phyloP scores from a whole-genome alignment of 441 rosid species.

The Oxalis stricta region DNA sequence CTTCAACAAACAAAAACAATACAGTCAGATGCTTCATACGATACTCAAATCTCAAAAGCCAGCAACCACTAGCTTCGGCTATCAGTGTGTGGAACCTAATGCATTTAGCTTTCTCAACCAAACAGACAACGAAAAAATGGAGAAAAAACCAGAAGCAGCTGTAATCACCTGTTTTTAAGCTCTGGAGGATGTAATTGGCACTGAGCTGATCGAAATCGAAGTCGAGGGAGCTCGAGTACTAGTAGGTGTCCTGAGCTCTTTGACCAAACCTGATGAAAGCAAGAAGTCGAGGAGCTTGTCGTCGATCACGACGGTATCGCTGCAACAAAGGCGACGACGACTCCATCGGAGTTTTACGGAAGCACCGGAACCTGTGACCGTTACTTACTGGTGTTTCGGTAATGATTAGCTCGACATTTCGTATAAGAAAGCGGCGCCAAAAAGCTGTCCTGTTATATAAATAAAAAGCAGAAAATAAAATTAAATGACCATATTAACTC shows the following conservation, averaged over 20 bases:
- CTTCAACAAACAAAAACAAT: too few relatives aligned
- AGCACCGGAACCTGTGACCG: background rate
- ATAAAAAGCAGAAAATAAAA: too few relatives aligned
- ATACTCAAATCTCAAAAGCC: too few relatives aligned
- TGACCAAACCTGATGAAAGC: conserved; percentile 46
- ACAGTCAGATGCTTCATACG: too few relatives aligned
- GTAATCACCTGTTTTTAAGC: conserved; percentile 55
- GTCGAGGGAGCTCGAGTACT: conserved; percentile 24
- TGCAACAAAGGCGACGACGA: conserved; percentile 26
- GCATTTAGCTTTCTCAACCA: conserved; percentile 3
- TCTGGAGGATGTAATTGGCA: conserved; percentile 58
- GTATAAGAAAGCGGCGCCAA: too few relatives aligned
- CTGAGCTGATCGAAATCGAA: conserved; percentile 60
- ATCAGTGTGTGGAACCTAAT: too few relatives aligned
- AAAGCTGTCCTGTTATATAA: too few relatives aligned
- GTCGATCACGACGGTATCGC: conserved; percentile 82
- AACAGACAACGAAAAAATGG: conserved; percentile 1
- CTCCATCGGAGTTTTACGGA: conserved; percentile 15
- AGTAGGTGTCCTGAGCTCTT: conserved; percentile 45
- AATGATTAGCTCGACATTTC: too few relatives aligned
- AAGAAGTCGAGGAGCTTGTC: conserved; percentile 70
- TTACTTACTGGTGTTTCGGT: too few relatives aligned
- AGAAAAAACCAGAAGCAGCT: too few relatives aligned
- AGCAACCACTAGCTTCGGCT: background rate
- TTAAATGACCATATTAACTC: too few relatives aligned